These are phyloP conservation scores for Avicennia marina DNA, from an alignment of 257 asterid species.

Conservation along the genomic window DNA sequence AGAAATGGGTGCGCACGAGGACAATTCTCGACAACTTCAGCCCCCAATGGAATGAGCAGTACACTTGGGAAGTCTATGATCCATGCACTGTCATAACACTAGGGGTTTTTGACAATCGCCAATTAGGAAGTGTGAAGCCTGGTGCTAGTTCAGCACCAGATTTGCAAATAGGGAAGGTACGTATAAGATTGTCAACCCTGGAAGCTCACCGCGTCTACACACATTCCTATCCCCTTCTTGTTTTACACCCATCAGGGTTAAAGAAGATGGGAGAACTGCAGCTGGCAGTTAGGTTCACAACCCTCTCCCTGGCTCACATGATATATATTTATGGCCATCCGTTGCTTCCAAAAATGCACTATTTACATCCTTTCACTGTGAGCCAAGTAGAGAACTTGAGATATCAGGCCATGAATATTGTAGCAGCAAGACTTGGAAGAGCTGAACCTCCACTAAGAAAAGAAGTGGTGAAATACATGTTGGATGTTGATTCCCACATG, in stretches of 20 bases:
- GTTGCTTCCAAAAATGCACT: constrained; percentile 76
- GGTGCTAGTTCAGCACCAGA: constrained; percentile 39
- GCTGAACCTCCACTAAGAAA: constrained; percentile 79
- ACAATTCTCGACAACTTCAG: constrained; percentile 52
- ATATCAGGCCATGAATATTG: constrained; percentile 69
- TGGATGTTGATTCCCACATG: constrained; percentile 71
- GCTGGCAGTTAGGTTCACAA: constrained; percentile 59
- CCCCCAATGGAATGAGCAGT: constrained; percentile 78
- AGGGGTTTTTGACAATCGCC: constrained; percentile 70
- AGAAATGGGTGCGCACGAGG: constrained; percentile 73
- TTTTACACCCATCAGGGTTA: constrained; percentile 61
- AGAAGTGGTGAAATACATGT: constrained; percentile 72
- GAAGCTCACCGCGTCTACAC: constrained; percentile 57
- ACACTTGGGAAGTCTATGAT: constrained; percentile 81
- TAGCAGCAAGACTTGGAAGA: constrained; percentile 53
- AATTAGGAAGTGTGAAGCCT: constrained; percentile 33
- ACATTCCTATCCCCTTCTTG: constrained; percentile 63
- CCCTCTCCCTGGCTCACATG: constrained; percentile 52
- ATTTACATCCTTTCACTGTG: constrained; percentile 59
- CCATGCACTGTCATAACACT: constrained; percentile 73
- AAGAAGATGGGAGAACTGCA: constrained; percentile 79
- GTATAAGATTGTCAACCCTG: constrained; percentile 55
- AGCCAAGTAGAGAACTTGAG: constrained; percentile 60
- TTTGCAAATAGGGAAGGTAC: constrained; percentile 63
- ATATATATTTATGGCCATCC: constrained; percentile 51